Base-by-base conservation (phyloP, 192 early-diverging fungal genomes). In the Umbelopsis sp. region DNA sequence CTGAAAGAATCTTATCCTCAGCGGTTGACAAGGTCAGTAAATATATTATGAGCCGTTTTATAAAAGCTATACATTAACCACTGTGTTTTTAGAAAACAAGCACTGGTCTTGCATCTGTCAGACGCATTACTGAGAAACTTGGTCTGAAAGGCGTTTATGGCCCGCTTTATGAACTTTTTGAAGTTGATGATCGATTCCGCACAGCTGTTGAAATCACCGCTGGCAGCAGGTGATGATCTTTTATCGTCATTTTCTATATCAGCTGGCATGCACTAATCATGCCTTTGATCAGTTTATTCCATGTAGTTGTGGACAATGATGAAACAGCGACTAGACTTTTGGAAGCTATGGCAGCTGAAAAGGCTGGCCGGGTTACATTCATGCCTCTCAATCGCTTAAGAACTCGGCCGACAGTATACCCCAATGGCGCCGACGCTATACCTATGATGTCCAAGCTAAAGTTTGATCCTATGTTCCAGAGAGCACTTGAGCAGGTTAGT, bases 221-320 rank as follows among this genome's bases (percentile, higher is more conserved):
- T 11, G 95, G 95, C 9, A 78, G 80, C 65, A 91, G 88, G 90
- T 91, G 71, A 29, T 17, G 36, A 53, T 14, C 29, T 66, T 17
- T 12, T 79, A 59, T 43, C 11, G 5, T 66, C 36, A 1, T 24
- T 1, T 49, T 31, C 21, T 20, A 22, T n/a, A 29, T 3, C 16
- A 74, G 26, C 26, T 21, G 3, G 4, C 5, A 44, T 20, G 29
- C 34, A 21, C 62, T 81, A 41, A 73, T 36, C 50, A 9, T 24
- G 44, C 22, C 31, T 36, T 20, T 72, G 4, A 38, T 32, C 72
- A 96, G 95, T 72, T 80, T 99, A 66, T 99, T 98, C 80, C 93
- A 98, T 75, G 89, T 99, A 20, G 97, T 99, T 20, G 96, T 99
- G 0, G 96, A 99, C 73, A 92, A 87, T 2, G 97, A 99, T 69